These are phyloP conservation scores for Fraxinus greggii DNA, from an alignment of 305 asterid genomes.

Conservation along the genomic window DNA sequence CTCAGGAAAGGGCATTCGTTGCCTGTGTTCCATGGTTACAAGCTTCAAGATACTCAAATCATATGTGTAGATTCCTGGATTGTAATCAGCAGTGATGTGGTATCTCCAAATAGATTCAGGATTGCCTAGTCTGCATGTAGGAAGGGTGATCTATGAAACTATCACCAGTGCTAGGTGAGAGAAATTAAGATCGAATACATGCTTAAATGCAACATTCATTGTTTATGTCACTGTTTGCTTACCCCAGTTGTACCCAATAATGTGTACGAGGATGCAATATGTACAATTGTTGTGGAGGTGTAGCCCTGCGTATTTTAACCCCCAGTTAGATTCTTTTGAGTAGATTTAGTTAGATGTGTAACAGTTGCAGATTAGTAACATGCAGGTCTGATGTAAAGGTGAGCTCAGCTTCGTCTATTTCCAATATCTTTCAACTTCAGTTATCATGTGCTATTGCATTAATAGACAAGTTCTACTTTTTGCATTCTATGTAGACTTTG, in stretches of 20 bases:
- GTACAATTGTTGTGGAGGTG: neutral
- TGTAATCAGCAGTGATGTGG: slow-evolving; percentile 54
- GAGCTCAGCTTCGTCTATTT: neutral
- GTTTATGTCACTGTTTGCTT: neutral
- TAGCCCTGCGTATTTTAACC: neutral
- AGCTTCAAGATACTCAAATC: slow-evolving; percentile 56
- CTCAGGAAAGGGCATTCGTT: slow-evolving; percentile 56
- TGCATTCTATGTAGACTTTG: neutral
- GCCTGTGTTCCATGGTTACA: slow-evolving; percentile 64
- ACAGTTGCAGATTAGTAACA: neutral
- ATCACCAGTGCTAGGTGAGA: neutral
- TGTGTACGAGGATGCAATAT: neutral
- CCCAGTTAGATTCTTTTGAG: neutral
- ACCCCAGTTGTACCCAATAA: neutral
- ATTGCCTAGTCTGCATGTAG: neutral
- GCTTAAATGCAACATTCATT: neutral
- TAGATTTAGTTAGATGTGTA: neutral
- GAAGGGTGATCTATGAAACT: neutral
- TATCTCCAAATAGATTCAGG: slow-evolving; percentile 24
- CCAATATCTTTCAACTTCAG: neutral
- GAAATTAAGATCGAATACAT: neutral
- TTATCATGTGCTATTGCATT: neutral
- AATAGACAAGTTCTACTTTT: neutral
- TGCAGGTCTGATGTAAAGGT: neutral
- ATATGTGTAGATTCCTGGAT: slow-evolving; percentile 53